A percentile compares a stretch with the other conserved stretches of the same genome.
Conservation (phyloP, 73 alveolate genomes). For the Stentor roeselii region DNA sequence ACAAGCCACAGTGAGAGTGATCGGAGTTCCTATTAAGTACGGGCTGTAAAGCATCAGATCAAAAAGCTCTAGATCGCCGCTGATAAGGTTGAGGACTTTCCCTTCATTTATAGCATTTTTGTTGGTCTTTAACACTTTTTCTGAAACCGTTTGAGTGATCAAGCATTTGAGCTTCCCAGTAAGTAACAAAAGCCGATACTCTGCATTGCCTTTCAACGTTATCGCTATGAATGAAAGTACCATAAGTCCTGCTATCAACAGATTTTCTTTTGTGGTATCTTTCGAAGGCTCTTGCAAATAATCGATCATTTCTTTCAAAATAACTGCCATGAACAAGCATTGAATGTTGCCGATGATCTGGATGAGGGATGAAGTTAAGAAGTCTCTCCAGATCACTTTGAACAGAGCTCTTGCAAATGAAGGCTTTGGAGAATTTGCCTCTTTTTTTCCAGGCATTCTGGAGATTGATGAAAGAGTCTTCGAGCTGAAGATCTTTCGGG, state of each 20-base stretch:
- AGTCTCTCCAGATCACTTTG: neutral
- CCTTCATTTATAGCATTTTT: neutral
- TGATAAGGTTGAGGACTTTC: neutral
- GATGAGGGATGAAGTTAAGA: neutral
- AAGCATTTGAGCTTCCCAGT: neutral
- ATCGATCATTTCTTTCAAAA: neutral
- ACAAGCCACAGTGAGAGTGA: neutral
- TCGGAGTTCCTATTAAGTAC: neutral
- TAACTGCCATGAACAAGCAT: neutral
- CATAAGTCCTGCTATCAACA: too few relatives aligned
- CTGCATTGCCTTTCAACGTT: neutral
- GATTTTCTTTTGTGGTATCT: neutral
- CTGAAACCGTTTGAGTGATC: neutral
- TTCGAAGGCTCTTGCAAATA: neutral
- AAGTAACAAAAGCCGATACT: neutral
- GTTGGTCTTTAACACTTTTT: neutral
- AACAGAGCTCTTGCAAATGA: neutral
- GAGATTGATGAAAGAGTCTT: too few relatives aligned
- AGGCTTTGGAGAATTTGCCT: neutral
- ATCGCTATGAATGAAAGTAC: too few relatives aligned
- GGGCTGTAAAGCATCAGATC: neutral
- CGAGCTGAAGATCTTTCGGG: too few relatives aligned
- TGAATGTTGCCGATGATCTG: neutral
- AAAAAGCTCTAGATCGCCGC: neutral
- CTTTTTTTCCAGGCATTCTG: too few relatives aligned